Evolutionary conservation across 495 filamentous ascomycete genomes (phyloP), one percentile per base, ranked within the genome.

Genomic region (Aspergillus heteromorphus): DNA sequence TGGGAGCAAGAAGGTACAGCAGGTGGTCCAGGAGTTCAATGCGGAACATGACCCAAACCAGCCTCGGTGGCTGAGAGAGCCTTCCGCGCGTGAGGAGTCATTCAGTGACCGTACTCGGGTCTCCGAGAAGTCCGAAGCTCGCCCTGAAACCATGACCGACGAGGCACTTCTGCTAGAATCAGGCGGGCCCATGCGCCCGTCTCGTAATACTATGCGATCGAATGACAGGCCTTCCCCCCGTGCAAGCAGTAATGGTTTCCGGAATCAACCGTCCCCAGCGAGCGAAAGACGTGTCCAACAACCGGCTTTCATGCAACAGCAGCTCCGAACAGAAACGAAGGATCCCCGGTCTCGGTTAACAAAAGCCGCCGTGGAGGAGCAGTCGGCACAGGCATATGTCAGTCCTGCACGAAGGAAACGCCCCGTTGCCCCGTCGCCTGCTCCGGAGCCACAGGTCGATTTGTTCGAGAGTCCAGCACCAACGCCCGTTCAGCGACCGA

Each of bases 51-150:
- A 96, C 65, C 76, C 88, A 1, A 89, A 66, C 63, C 89, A 96
- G 64, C 93, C 93, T 1, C 92, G 89, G 60, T 98, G 93, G 93
- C 95, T 98, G 92, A 81, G 83, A 60, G 87, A 89, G 49, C 74
- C 79, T 21, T 57, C 71, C 49, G 73, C 61, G 50, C 67, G 45
- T n/a, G 66, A 72, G 10, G 60, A 73, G 16, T 40, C 57, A 14
- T 47, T 66, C 6, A 36, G 56, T 21, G 60, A 61, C 31, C 66
- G 53, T 38, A 49, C 53, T 4, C 55, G 58, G 20, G 27, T 56
- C 38, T 21, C 60, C 20, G 14, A 60, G 41, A 49, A 62, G 41
- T 59, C 68, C n/a, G 68, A 65, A 40, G 23, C 48, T n/a, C 56
- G 55, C n/a, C 54, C 45, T 58, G 69, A 54, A 34, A 49, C 64